phyloP scores from a whole-genome alignment of 2,329 filamentous ascomycete species.

The Aulographum hederae region DNA sequence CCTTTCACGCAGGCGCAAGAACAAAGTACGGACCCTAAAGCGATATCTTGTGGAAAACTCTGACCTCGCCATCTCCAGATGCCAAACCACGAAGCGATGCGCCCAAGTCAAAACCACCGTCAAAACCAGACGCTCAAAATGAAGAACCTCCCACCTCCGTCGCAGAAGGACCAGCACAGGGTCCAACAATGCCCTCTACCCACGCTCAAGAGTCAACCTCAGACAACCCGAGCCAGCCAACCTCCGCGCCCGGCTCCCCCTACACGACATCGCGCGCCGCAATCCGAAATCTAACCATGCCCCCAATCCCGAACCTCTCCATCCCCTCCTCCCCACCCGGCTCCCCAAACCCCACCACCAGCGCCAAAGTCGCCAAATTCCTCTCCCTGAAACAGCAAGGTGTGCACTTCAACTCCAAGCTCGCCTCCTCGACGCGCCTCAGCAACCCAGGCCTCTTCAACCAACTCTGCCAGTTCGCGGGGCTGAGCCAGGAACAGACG shows the following conservation, averaged over 20 bases:
- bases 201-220: too few species aligned
- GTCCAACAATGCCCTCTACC: too few species aligned
- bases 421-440: slow-evolving; percentile 47
- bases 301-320: slow-evolving; percentile 49
- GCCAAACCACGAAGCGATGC: not conserved
- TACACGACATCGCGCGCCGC: slow-evolving; percentile 47
- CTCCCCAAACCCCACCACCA: slow-evolving; percentile 25
- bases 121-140: not conserved
- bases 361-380: slow-evolving; percentile 55
- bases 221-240: too few species aligned
- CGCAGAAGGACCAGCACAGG: slow-evolving; percentile 4
- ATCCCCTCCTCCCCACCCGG: slow-evolving; percentile 59
- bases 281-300: slow-evolving; percentile 56
- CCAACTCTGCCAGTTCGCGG: slow-evolving; percentile 54
- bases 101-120: not conserved
- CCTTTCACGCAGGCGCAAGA: too few species aligned
- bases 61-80: too few species aligned
- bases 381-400: slow-evolving; percentile 59
- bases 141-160: too few species aligned
- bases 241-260: slow-evolving; percentile 32
- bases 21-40: too few species aligned
- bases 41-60: too few species aligned
- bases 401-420: slow-evolving; percentile 60
- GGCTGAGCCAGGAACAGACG: slow-evolving; percentile 35
- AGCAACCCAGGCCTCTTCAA: slow-evolving; percentile 55